Evolutionary conservation across 2,329 filamentous ascomycete species (phyloP), one percentile per base, ranked within the genome.

Genomic region (Talaromyces sp.): DNA sequence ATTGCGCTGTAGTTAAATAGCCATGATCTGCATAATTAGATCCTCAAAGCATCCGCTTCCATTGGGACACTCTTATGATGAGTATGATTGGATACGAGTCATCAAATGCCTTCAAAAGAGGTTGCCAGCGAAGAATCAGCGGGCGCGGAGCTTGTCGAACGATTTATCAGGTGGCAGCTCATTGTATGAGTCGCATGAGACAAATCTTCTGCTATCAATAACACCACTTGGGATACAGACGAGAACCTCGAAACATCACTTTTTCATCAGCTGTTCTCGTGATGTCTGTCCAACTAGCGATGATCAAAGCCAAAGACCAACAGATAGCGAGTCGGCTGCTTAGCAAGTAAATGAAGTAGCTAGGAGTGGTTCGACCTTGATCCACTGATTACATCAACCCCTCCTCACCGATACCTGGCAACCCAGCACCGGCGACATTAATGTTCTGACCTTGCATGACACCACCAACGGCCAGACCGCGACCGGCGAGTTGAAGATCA

Each of bases 401-500:
- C 70, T 80, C 77, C 69, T 80, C 78, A 65, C 78, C 78, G 67
- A 80, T 80, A 67, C 80, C 79, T 67, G 79, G 79, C 72, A 81
- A 75, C 65, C 80, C 80, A 74, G 79, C 80, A 75, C 80, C 80
- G 68, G 80, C 79, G 70, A 81, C 79, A 65, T 81, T 81, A 65
- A 80, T 78, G 69, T 80, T 80, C 66, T 81, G 79, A 60, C 78
- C 79, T 65, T 80, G 78, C 78, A 80, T 80, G 58, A 80, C 78
- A 56, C 79, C 78, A 16, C 76, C 76, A 22, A 77, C 73, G 59
- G 73, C 75, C 60, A 80, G 63, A 65, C 74, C 76, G 65, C 77
- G 76, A 59, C 74, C 75, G 62, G 71, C 84, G 62, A 86, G 76
- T 73, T 87, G 86, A 68, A 90, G 87, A 67, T 97, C 93, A 0